These are phyloP conservation scores for Lagenidium giganteum DNA, from an alignment of 352 stramenopile species.

Conservation along the genomic window DNA sequence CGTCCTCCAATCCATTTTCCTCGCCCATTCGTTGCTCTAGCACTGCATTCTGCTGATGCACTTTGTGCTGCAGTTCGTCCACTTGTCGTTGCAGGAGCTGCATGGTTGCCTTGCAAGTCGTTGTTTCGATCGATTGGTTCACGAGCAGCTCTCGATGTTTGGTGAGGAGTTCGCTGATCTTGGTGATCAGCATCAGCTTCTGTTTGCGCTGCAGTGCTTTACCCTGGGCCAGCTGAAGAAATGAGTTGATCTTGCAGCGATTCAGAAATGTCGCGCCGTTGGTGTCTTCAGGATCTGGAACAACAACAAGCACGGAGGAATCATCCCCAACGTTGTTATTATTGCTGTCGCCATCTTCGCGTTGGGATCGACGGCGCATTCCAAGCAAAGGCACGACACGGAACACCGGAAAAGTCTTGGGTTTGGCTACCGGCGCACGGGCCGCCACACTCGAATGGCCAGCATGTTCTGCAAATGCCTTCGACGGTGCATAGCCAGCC, in stretches of 20 bases:
- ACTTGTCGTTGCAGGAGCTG: constrained; percentile 35
- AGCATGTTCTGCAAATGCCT: too few relatives aligned
- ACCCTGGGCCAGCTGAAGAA: constrained; percentile 49
- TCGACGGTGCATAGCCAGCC: constrained; percentile 26
- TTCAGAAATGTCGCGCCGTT: constrained; percentile 49
- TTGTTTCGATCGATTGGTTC: constrained; percentile 26
- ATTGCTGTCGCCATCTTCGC: constrained; percentile 8
- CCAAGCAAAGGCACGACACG: constrained; percentile 13
- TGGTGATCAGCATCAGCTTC: constrained; percentile 37
- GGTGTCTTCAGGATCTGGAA: constrained; percentile 25
- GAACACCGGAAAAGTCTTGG: constrained; percentile 30
- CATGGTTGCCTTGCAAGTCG: constrained; percentile 22
- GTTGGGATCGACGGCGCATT: constrained; percentile 4
- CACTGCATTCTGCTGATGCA: constrained; percentile 5
- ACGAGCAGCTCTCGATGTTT: constrained; percentile 32
- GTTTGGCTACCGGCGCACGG: constrained; percentile 1
- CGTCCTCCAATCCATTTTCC: background rate
- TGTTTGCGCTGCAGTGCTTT: constrained; percentile 31
- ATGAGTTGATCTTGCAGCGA: constrained; percentile 57
- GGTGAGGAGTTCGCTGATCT: constrained; percentile 39
- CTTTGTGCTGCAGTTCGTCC: constrained; percentile 22
- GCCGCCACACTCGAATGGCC: constrained; percentile 23
- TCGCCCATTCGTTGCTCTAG: constrained; percentile 22
- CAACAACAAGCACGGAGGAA: constrained; percentile 15
- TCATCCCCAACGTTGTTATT: constrained; percentile 13